A percentile compares a stretch with the other conserved stretches of the same genome.
These are phyloP conservation scores for Paramyrothecium sp. DNA, from an alignment of 2,329 filamentous ascomycete genomes.

Conservation along the genomic window DNA sequence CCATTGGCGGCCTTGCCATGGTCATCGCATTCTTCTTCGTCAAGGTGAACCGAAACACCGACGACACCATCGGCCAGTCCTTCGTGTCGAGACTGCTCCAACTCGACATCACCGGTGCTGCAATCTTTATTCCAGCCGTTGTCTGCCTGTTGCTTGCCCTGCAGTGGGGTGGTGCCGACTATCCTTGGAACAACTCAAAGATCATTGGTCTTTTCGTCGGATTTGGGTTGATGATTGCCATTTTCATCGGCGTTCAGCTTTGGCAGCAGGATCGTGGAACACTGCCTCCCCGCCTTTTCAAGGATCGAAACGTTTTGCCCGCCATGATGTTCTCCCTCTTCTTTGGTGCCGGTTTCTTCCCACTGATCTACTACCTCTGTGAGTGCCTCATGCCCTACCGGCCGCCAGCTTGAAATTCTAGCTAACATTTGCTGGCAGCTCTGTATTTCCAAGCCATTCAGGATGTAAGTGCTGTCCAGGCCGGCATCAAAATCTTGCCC, in stretches of 20 bases:
- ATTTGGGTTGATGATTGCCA: constrained; percentile 39
- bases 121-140: constrained; percentile 50
- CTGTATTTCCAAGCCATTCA: constrained; percentile 55
- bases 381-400: constrained; percentile 15
- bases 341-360: constrained; percentile 51
- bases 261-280: constrained; percentile 41
- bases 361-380: constrained; percentile 53
- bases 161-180: constrained; percentile 54
- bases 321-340: constrained; percentile 45
- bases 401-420: neutral
- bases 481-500: constrained; percentile 54
- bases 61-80: constrained; percentile 28
- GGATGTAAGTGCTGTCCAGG: constrained; percentile 49
- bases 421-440: constrained; percentile 26
- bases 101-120: constrained; percentile 48
- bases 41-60: constrained; percentile 33
- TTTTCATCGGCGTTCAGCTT: constrained; percentile 48
- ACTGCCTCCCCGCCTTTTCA: constrained; percentile 44
- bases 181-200: constrained; percentile 46
- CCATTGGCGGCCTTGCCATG: constrained; percentile 46
- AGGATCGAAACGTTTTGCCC: constrained; percentile 37
- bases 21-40: constrained; percentile 46
- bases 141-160: constrained; percentile 54
- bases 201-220: constrained; percentile 52
- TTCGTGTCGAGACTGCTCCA: constrained; percentile 36